Percentiles rank a stretch among this genome's conserved stretches.
These are phyloP conservation scores for Neurospora sp. DNA, from an alignment of 495 filamentous ascomycete species.

Conservation along the genomic window DNA sequence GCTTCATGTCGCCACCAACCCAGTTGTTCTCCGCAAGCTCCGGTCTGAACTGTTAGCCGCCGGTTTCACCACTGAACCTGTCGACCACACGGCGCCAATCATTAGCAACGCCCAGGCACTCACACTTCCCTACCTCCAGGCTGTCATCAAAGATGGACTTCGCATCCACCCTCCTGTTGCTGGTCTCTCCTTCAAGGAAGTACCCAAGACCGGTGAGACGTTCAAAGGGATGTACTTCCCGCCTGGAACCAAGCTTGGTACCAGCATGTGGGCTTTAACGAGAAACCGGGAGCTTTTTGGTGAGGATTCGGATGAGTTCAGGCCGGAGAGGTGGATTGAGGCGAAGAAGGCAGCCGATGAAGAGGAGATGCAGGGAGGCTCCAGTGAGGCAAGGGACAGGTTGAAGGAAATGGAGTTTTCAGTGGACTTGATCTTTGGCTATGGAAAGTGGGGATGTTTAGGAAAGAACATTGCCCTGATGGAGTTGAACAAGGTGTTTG, in stretches of 20 bases:
- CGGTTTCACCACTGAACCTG: conserved; percentile 9
- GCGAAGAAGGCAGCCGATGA: background rate
- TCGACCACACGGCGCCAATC: background rate
- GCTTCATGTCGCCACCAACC: conserved; percentile 7
- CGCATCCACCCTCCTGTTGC: background rate
- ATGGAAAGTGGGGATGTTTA: conserved; percentile 25
- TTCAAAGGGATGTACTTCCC: background rate
- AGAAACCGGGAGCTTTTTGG: conserved; percentile 3
- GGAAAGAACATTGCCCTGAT: conserved; percentile 26
- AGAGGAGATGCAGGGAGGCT: background rate
- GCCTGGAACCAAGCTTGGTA: background rate
- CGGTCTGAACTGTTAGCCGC: conserved; percentile 44
- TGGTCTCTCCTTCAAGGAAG: background rate
- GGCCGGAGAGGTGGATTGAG: conserved; percentile 8
- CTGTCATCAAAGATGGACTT: background rate
- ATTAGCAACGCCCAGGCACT: background rate
- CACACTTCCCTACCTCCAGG: background rate
- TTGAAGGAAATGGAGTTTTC: background rate
- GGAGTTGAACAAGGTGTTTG: conserved; percentile 39
- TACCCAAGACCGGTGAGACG: background rate
- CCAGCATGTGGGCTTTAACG: background rate
- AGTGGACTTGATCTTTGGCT: conserved; percentile 14
- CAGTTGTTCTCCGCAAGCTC: conserved; percentile 40
- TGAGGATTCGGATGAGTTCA: conserved; percentile 3
- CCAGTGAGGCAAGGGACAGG: background rate